Evolutionary conservation across 1,284 basidiomycete genomes (phyloP).

Genomic region (Puccinia triticina): DNA sequence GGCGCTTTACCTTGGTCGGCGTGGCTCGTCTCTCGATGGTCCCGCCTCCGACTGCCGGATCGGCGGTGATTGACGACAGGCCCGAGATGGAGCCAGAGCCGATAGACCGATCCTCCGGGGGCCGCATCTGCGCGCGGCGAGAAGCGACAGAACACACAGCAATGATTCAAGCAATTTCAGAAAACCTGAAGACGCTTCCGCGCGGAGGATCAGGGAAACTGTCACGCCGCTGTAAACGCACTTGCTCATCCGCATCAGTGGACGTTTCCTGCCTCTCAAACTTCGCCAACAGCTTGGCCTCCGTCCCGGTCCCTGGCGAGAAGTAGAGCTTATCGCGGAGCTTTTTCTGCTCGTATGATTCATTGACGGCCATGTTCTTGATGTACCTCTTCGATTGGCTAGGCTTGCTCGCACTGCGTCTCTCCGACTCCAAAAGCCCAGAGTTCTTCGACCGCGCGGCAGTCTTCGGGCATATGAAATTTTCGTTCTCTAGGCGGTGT

Average conservation of each 20-base stretch:
- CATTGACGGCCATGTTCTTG: conserved; percentile 26
- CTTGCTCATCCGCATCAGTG: neutral
- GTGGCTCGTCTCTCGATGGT: neutral
- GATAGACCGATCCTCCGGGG: neutral
- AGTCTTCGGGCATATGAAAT: conserved; percentile 18
- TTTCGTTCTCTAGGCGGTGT: conserved; percentile 33
- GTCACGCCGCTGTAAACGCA: neutral
- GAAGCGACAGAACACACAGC: no score
- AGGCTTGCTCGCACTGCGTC: conserved; percentile 1
- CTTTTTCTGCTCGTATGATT: conserved; percentile 46
- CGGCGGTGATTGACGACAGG: neutral
- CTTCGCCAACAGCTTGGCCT: conserved; percentile 25
- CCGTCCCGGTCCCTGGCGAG: conserved; percentile 33
- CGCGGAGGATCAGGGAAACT: neutral
- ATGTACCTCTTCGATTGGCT: conserved; percentile 19
- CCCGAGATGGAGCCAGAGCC: neutral
- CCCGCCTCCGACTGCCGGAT: neutral
- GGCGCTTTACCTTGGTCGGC: neutral
- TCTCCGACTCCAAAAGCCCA: conserved; percentile 42
- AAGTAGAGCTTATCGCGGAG: conserved; percentile 30
- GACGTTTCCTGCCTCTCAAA: neutral
- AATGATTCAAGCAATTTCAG: neutral
- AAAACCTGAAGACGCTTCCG: neutral
- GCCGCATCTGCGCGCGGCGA: neutral
- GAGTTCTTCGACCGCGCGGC: neutral